Conservation (phyloP, 2,329 filamentous ascomycete genomes). For the Xylaria sp. region DNA sequence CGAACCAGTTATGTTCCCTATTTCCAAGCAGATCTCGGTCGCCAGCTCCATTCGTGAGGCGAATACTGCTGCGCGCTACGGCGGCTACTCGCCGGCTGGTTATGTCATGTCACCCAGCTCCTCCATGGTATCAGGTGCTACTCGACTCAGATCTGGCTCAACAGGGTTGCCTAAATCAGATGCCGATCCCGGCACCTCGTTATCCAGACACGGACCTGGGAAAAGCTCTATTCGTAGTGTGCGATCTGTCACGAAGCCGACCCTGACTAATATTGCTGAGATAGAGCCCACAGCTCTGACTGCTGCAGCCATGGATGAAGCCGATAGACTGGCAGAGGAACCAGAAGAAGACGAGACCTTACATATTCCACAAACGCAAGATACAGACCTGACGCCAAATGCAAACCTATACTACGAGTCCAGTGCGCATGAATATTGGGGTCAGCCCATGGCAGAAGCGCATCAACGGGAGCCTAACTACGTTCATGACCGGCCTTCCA, state of each 20-base stretch:
- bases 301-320: constrained; percentile 63
- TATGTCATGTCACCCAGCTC: constrained; percentile 74
- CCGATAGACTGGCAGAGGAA: constrained; percentile 55
- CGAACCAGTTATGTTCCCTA: constrained; percentile 48
- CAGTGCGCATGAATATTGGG: constrained; percentile 46
- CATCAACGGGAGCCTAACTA: constrained; percentile 38
- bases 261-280: constrained; percentile 67
- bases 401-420: constrained; percentile 42
- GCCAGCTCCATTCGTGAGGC: constrained; percentile 73
- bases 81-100: constrained; percentile 75
- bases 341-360: constrained; percentile 51
- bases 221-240: constrained; percentile 64
- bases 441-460: constrained; percentile 41
- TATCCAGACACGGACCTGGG: constrained; percentile 64
- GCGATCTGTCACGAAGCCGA: constrained; percentile 59
- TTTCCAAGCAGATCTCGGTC: constrained; percentile 59
- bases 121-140: constrained; percentile 64
- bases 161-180: constrained; percentile 57
- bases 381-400: constrained; percentile 45
- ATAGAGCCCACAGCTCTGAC: constrained; percentile 63
- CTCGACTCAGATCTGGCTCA: constrained; percentile 64
- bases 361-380: constrained; percentile 41
- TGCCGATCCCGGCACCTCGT: constrained; percentile 51
- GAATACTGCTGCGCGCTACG: constrained; percentile 72
- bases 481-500: constrained; percentile 53